Base-by-base conservation (phyloP, 306 rosid species). In the Crotalaria pallida region DNA sequence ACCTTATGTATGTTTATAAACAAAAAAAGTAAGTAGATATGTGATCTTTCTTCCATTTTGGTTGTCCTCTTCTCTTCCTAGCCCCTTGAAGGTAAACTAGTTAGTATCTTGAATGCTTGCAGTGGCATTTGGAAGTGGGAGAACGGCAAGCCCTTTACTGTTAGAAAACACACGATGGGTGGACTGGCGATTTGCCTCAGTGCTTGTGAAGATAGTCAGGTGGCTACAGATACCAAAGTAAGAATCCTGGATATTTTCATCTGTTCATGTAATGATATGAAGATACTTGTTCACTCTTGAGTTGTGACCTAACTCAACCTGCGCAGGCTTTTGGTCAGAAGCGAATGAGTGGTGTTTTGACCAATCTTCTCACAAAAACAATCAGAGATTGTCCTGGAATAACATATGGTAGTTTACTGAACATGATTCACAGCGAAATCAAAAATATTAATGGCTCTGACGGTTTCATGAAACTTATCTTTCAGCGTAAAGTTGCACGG, bases 171-270 rank as follows among this genome's bases (percentile, higher is more conserved):
- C 10, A 36, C 43, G 3, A 36, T 11, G 1, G 43, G 43, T 10
- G 43, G 40, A 34, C 40, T 8, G 4, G 43, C 3, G 10, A 36
- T 92, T 71, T 82, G 83, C 72, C 13, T 92, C 10, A 77, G 94
- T 67, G 94, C 97, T 38, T 89, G 96, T 68, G 82, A 47, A 29
- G 97, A 89, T 73, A 52, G 58, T 70, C 84, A 85, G 74, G 10
- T 85, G 75, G 91, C 97, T 45, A 77, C 85, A 5, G 93, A 88
- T 81, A 80, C 93, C 23, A 29, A 75, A 13, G 94, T 87, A 75
- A 81, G 83, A 15, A 6, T 33, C 16, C 36, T 10, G 2, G 1
- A 38, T 43, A 41, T 31, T 49, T 58, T 66, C 4, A 34, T 55
- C n/a, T 4, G 7, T 15, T 11, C n/a, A 22, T 67, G 26, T 7